Evolutionary conservation across 768 basidiomycete genomes (phyloP), one percentile per base, ranked within the genome.

Genomic region (Tulasnella sp.): DNA sequence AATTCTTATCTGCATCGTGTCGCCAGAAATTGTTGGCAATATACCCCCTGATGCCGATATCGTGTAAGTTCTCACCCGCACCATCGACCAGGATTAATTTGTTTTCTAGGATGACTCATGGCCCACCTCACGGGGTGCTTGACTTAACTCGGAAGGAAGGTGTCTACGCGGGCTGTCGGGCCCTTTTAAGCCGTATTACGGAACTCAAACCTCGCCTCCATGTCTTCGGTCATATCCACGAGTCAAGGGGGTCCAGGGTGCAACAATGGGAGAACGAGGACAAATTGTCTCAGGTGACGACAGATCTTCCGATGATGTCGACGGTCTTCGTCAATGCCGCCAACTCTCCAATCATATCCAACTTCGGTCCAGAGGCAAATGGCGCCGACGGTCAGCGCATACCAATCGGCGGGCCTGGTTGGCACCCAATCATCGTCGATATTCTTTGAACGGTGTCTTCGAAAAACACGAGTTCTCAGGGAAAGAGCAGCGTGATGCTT

Each of bases 171-270:
- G 80, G 80, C 16, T 80, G 80, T 36, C 80, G 36, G 12, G 71
- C 75, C 52, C 56, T 77, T 12, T 27, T 74, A 27, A 72, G 31
- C 19, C 52, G 76, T 9, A 58, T 80, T 8, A 14, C 36, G 36
- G 36, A 73, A 8, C 34, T 52, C 42, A 48, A 52, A 34, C 80
- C 80, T n/a, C 46, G 76, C 18, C 52, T 80, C 21, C 80, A 80
- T 48, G 48, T 78, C 24, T 80, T 80, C 38, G 80, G 80, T 21
- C 80, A 80, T 38, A 80, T 80, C 31, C 80, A 80, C 74, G 80
- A 80, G 46, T 24, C 36, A 34, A 46, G 68, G 19, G 77, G 80
- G 24, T 46, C 77, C 34, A 52, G 39, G 76, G 58, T 77, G 21
- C 48, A 71, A 12, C 31, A 16, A 34, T 77, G 76, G 76, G 76